Base-by-base conservation (phyloP, 1,284 basidiomycete genomes). In the Uromyces viciae-fabae region DNA sequence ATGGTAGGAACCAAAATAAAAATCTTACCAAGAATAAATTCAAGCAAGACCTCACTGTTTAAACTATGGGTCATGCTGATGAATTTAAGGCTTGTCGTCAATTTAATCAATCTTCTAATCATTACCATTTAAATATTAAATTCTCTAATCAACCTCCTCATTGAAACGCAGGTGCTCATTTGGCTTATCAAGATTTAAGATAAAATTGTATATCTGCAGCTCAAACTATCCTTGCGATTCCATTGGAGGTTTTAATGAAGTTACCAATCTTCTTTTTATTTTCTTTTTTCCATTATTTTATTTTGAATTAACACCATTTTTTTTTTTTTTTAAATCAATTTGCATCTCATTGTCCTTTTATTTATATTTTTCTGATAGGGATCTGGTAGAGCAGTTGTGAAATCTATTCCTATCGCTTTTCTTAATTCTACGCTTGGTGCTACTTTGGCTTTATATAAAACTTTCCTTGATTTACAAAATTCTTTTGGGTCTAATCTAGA, bases 171-270 rank as follows among this genome's bases (percentile, higher is more conserved):
- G 96, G 96, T 17, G 88, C 99, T n/a, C 90, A 93, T 82, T 91
- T 91, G 0, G 96, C 95, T 22, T 97, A 98, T 86, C 90, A 88
- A 84, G 95, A 93, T 83, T 86, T 99, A 83, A 90, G 90, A 81
- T 90, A 88, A 84, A 97, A 97, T 86, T 86, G 98, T 80, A 93
- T 92, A 83, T 93, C 92, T 42, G 96, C 96, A 3, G 97, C 96
- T 17, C 96, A 99, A 42, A 99, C 97, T 0, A 99, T 99, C 83
- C 89, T 99, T 38, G 96, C 97, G 0, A 94, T 99, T 0, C 96
- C 96, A 0, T 98, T 99, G 95, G 97, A 99, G 86, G 94, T 98
- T 22, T 98, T 98, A 84, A 92, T 91, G 75, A 92, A 95, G 89
- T 94, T 93, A 84, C 85, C 89, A 14, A 33, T 33, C 15, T 62